Evolutionary conservation across 768 basidiomycete species (phyloP).

Genomic region (Xanthoconium stramineum): DNA sequence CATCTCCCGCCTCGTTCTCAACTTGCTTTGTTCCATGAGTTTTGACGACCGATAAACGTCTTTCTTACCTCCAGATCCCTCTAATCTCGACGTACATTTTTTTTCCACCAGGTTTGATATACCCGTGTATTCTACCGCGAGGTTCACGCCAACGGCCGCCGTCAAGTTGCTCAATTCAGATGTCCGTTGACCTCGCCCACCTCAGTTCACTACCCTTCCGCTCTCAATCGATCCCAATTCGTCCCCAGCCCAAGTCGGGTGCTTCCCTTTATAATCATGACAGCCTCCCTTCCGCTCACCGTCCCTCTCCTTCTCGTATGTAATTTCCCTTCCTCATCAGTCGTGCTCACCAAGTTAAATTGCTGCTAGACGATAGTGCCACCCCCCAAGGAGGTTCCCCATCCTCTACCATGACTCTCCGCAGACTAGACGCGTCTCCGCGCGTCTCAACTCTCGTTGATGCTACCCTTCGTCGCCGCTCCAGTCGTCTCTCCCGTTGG

Average conservation of each 20-base stretch:
- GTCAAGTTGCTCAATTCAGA: constrained; percentile 6
- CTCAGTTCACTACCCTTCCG: constrained; percentile 14
- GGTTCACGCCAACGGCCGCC: not conserved
- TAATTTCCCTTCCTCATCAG: constrained; percentile 19
- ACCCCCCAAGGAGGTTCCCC: constrained; percentile 22
- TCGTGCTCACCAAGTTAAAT: constrained; percentile 35
- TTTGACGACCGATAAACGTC: constrained; percentile 28
- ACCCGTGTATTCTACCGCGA: constrained; percentile 18
- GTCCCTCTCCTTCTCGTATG: constrained; percentile 18
- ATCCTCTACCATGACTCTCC: constrained; percentile 30
- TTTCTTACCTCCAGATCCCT: constrained; percentile 8
- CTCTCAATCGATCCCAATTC: constrained; percentile 16
- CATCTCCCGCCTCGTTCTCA: constrained; percentile 22
- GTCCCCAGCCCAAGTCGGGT: constrained; percentile 8
- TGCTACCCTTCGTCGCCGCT: constrained; percentile 31
- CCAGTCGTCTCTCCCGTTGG: constrained; percentile 44
- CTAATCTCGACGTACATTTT: constrained; percentile 3
- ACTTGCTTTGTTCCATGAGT: constrained; percentile 30
- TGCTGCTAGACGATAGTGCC: constrained; percentile 14
- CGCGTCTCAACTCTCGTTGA: constrained; percentile 11
- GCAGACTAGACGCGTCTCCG: constrained; percentile 25
- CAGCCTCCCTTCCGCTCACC: not conserved
- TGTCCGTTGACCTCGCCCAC: constrained; percentile 24
- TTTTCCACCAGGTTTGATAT: constrained; percentile 9
- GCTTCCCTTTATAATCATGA: constrained; percentile 21